Conservation (phyloP, 2,329 filamentous ascomycete genomes). For the Neonectria faginata region DNA sequence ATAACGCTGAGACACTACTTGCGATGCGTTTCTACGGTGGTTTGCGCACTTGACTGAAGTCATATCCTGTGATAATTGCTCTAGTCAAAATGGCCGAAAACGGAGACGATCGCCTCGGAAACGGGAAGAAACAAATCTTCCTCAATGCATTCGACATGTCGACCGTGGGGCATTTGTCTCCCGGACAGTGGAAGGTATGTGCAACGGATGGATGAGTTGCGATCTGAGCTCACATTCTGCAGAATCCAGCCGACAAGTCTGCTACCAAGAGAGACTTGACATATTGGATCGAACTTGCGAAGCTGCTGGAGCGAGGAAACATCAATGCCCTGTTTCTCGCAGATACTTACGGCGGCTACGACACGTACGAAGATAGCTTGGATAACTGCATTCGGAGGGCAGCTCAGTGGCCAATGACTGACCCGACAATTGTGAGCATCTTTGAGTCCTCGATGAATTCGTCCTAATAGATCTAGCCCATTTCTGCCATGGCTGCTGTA, state of each 20-base stretch:
- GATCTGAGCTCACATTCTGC: neutral
- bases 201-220: neutral
- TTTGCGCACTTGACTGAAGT: neutral
- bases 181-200: slow-evolving; percentile 74
- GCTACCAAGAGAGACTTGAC: slow-evolving; percentile 69
- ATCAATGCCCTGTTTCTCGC: slow-evolving; percentile 75
- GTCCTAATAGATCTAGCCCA: slow-evolving; percentile 56
- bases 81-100: slow-evolving; percentile 12
- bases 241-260: slow-evolving; percentile 72
- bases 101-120: slow-evolving; percentile 14
- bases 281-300: slow-evolving; percentile 74
- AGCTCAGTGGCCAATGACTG: slow-evolving; percentile 74
- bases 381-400: slow-evolving; percentile 72
- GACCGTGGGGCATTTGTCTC: slow-evolving; percentile 72
- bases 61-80: neutral
- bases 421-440: slow-evolving; percentile 68
- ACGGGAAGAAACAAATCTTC: slow-evolving; percentile 56
- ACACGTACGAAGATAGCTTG: slow-evolving; percentile 69
- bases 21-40: neutral
- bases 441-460: neutral
- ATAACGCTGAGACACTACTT: neutral
- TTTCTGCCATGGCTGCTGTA: slow-evolving; percentile 74
- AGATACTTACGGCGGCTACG: slow-evolving; percentile 73
- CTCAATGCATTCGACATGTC: slow-evolving; percentile 76
- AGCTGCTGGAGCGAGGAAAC: slow-evolving; percentile 69